Percentiles rank a stretch among this genome's conserved stretches.
Evolutionary conservation across 805 yeast genomes (phyloP).

Genomic region (Candida arabinofermentans): DNA sequence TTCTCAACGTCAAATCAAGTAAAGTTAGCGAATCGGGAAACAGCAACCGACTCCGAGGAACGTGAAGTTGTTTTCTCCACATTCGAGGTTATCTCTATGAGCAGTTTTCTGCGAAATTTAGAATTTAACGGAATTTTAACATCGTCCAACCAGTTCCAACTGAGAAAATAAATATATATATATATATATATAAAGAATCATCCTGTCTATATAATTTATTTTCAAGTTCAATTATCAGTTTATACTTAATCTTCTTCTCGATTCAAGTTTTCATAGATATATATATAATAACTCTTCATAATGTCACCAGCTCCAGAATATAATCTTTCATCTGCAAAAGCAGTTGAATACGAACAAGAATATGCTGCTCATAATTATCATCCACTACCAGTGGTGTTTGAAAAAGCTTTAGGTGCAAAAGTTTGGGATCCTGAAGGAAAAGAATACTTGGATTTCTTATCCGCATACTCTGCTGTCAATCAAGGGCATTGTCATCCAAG

Average conservation of each 20-base stretch:
- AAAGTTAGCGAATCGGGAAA: too few species aligned
- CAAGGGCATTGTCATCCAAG: conserved; percentile 98
- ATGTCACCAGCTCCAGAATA: conserved; percentile 32
- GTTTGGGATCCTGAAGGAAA: conserved; percentile 99
- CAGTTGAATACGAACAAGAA: conserved; percentile 64
- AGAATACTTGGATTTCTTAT: conserved; percentile 85
- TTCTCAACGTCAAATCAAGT: too few species aligned
- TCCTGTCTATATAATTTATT: background rate
- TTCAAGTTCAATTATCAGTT: background rate
- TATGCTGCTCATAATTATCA: conserved; percentile 97
- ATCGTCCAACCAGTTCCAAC: background rate
- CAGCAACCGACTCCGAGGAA: background rate
- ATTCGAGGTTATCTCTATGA: background rate
- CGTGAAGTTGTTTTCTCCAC: background rate
- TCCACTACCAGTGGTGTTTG: conserved; percentile 92
- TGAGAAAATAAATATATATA: background rate
- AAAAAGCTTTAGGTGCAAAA: conserved; percentile 82
- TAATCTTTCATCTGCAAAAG: conserved; percentile 57
- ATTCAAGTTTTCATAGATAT: background rate
- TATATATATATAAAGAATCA: background rate
- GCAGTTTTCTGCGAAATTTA: background rate
- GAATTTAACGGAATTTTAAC: background rate
- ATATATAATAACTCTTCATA: background rate
- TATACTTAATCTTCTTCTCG: background rate
- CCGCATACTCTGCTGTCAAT: conserved; percentile 96